phyloP scores from a whole-genome alignment of 1,284 basidiomycete species.

The Spongiforma sp. region DNA sequence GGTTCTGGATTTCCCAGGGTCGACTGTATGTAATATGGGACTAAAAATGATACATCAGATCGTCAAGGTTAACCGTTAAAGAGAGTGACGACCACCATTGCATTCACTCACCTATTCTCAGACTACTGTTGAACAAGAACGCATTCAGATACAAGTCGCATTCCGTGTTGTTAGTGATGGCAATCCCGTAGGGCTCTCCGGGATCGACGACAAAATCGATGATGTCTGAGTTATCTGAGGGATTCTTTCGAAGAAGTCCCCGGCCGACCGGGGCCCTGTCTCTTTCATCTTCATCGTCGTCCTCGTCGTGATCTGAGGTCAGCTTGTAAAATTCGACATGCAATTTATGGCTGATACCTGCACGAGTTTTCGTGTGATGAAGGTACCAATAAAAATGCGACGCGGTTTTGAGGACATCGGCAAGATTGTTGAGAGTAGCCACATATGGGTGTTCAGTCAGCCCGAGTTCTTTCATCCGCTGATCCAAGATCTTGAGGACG shows the following conservation, averaged over 20 bases:
- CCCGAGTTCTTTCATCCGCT: constrained; percentile 11
- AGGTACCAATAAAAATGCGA: constrained; percentile 30
- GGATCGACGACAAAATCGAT: constrained; percentile 23
- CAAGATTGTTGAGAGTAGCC: not conserved
- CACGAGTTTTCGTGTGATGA: not conserved
- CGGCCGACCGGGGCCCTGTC: constrained; percentile 2
- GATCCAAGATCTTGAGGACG: constrained; percentile 20
- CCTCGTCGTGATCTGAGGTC: too few species aligned
- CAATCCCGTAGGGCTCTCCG: constrained; percentile 12
- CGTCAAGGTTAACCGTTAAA: not conserved
- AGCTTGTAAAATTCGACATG: constrained; percentile 19
- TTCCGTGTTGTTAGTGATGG: constrained; percentile 21
- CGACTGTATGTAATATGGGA: constrained; percentile 13
- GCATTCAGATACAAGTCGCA: constrained; percentile 23
- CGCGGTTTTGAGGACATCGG: constrained; percentile 8
- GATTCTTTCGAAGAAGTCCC: constrained; percentile 5
- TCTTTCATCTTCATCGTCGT: constrained; percentile 5
- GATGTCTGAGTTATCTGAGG: not conserved
- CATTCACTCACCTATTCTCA: constrained; percentile 19
- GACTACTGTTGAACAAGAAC: constrained; percentile 27
- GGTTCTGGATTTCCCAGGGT: constrained; percentile 1
- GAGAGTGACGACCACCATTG: not conserved
- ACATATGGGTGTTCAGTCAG: constrained; percentile 4
- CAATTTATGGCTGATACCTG: not conserved
- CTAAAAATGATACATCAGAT: not conserved